Evolutionary conservation across 2,329 filamentous ascomycete genomes (phyloP).

Genomic region (Aspergillus sp.): DNA sequence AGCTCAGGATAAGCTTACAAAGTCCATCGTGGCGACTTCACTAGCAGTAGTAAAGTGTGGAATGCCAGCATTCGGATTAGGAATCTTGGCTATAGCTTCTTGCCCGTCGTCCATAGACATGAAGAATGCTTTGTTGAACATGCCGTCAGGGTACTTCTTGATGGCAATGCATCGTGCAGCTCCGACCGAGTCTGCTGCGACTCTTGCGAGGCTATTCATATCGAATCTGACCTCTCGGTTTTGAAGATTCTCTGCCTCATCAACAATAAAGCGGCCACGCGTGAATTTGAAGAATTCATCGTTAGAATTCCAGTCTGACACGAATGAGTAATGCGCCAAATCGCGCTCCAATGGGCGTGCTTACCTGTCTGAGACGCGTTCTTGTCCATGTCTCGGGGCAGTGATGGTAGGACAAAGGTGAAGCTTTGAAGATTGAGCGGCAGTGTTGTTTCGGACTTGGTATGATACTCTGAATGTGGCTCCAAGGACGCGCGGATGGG

Average conservation of each 20-base stretch:
- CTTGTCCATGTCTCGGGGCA: no score
- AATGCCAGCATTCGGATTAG: slow-evolving; percentile 38
- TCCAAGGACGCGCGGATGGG: no score
- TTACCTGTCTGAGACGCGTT: no score
- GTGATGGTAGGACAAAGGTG: no score
- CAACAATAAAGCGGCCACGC: slow-evolving; percentile 32
- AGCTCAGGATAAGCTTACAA: slow-evolving; percentile 21
- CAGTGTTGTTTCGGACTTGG: no score
- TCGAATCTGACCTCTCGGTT: slow-evolving; percentile 29
- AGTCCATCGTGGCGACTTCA: slow-evolving; percentile 42
- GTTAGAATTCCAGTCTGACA: slow-evolving; percentile 32
- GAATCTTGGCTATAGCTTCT: slow-evolving; percentile 39
- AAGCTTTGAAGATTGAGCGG: no score
- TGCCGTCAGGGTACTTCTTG: slow-evolving; percentile 35
- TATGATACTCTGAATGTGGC: no score
- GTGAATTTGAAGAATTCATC: slow-evolving; percentile 37
- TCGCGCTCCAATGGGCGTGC: no score
- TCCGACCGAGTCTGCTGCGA: slow-evolving; percentile 28
- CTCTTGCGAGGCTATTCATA: slow-evolving; percentile 26
- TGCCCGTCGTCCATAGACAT: slow-evolving; percentile 37
- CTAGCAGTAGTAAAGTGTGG: slow-evolving; percentile 39
- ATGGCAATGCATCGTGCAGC: slow-evolving; percentile 24
- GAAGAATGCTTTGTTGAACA: slow-evolving; percentile 37
- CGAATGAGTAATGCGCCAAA: no score
- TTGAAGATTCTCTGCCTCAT: slow-evolving; percentile 31